These are phyloP conservation scores for Podospora pseudoanserina DNA, from an alignment of 495 filamentous ascomycete species.

Conservation along the genomic window DNA sequence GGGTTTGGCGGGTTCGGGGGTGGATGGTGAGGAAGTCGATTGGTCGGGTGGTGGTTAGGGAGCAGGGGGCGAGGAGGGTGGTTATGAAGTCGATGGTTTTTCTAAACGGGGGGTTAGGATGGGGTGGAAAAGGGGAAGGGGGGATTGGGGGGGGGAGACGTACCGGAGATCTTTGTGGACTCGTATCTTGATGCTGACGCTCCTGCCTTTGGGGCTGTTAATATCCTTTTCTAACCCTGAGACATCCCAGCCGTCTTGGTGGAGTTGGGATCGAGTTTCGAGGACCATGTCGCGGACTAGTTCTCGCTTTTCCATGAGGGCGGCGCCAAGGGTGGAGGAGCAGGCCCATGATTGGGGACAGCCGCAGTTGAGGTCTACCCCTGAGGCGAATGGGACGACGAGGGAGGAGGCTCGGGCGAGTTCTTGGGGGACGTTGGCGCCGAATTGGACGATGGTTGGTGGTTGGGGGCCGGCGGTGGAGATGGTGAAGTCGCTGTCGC, in stretches of 20 bases:
- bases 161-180: constrained; percentile 57
- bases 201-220: constrained; percentile 32
- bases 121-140: not conserved
- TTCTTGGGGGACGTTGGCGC: constrained; percentile 52
- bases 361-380: constrained; percentile 66
- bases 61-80: constrained; percentile 44
- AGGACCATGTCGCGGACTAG: constrained; percentile 58
- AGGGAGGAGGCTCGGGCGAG: constrained; percentile 58
- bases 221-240: constrained; percentile 31
- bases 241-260: constrained; percentile 44
- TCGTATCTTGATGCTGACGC: constrained; percentile 64
- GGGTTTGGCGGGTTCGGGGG: constrained; percentile 54
- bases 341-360: constrained; percentile 69
- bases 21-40: constrained; percentile 64
- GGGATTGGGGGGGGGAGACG: not conserved
- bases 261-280: constrained; percentile 44
- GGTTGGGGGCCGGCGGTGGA: constrained; percentile 44
- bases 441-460: constrained; percentile 63
- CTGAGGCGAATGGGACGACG: constrained; percentile 55
- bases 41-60: constrained; percentile 39
- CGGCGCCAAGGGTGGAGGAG: constrained; percentile 57
- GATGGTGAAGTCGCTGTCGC: constrained; percentile 52
- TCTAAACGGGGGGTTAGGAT: constrained; percentile 15
- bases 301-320: constrained; percentile 57
- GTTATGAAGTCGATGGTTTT: constrained; percentile 49